phyloP scores from a whole-genome alignment of 495 filamentous ascomycete genomes.

The Stereocaulon alpinum region DNA sequence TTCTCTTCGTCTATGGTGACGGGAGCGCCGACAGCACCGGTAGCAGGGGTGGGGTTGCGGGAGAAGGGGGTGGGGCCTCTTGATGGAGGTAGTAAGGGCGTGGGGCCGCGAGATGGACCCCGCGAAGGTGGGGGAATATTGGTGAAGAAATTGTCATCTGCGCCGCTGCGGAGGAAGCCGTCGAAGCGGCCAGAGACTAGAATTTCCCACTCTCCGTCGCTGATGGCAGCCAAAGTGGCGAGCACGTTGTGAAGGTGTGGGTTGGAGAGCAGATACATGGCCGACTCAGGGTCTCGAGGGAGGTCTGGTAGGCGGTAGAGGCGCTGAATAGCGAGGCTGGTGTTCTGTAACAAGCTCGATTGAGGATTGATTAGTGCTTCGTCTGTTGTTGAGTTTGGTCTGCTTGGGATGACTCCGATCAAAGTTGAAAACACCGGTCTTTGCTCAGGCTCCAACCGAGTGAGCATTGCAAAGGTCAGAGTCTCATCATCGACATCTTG shows the following conservation, averaged over 20 bases:
- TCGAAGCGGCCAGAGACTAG: slow-evolving; percentile 93
- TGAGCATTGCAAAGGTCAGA: slow-evolving; percentile 82
- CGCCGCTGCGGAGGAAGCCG: slow-evolving; percentile 92
- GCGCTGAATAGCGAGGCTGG: slow-evolving; percentile 66
- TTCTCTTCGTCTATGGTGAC: slow-evolving; percentile 90
- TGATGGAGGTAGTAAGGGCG: slow-evolving; percentile 16
- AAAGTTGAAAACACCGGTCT: slow-evolving; percentile 69
- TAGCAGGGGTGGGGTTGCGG: slow-evolving; percentile 26
- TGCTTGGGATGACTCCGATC: slow-evolving; percentile 52
- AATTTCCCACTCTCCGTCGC: slow-evolving; percentile 87
- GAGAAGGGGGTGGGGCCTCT: slow-evolving; percentile 38
- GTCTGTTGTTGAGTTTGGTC: slow-evolving; percentile 27
- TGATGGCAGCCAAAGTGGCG: slow-evolving; percentile 77
- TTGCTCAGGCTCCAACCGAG: slow-evolving; percentile 66
- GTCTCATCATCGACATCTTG: slow-evolving; percentile 89
- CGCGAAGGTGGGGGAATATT: slow-evolving; percentile 30
- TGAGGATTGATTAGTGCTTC: slow-evolving; percentile 40
- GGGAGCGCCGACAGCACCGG: slow-evolving; percentile 45
- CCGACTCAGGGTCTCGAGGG: slow-evolving; percentile 75
- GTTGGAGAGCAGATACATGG: slow-evolving; percentile 82
- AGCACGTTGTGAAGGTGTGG: slow-evolving; percentile 74
- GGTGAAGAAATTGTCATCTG: slow-evolving; percentile 46
- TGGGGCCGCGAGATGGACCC: slow-evolving; percentile 37
- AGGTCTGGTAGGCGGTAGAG: slow-evolving; percentile 62
- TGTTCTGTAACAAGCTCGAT: slow-evolving; percentile 59